phyloP scores from a whole-genome alignment of 192 early-diverging fungal species.

The Thoreauomyces humboldtii region DNA sequence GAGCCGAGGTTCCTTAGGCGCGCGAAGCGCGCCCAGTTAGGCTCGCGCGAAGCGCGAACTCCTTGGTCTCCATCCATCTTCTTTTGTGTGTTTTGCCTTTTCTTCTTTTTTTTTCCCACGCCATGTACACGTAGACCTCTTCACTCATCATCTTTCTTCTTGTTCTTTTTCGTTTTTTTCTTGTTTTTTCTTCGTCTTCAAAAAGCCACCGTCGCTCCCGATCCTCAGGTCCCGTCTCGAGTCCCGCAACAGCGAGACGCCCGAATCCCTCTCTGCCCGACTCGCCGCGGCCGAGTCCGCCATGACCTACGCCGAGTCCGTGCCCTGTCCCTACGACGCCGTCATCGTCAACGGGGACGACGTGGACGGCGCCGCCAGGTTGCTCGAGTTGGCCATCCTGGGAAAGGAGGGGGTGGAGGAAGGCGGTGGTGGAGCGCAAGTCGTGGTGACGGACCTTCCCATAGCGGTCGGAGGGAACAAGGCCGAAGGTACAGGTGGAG shows the following conservation, averaged over 20 bases:
- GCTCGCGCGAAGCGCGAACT: too few species aligned
- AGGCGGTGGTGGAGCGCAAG: neutral
- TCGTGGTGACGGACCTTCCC: neutral
- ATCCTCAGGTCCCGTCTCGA: conserved; percentile 27
- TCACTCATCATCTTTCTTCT: too few species aligned
- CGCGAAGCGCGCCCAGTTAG: too few species aligned
- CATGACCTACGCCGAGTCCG: conserved; percentile 22
- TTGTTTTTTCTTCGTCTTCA: too few species aligned
- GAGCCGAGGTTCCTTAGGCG: too few species aligned
- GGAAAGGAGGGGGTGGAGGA: conserved; percentile 3
- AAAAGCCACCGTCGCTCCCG: conserved; percentile 36
- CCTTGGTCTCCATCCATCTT: too few species aligned
- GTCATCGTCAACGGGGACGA: conserved; percentile 32
- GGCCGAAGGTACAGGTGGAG: neutral
- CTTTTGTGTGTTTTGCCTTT: too few species aligned
- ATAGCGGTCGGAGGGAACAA: neutral
- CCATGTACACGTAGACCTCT: too few species aligned
- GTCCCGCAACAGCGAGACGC: conserved; percentile 22
- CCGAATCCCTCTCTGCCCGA: conserved; percentile 23
- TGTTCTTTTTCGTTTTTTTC: too few species aligned
- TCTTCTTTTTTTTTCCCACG: too few species aligned
- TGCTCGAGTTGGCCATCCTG: conserved; percentile 29
- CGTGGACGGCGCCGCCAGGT: conserved; percentile 23
- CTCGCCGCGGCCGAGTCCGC: conserved; percentile 30
- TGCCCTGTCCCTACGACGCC: conserved; percentile 21